Evolutionary conservation across 2,329 filamentous ascomycete species (phyloP).

Genomic region (Oidium heveae): DNA sequence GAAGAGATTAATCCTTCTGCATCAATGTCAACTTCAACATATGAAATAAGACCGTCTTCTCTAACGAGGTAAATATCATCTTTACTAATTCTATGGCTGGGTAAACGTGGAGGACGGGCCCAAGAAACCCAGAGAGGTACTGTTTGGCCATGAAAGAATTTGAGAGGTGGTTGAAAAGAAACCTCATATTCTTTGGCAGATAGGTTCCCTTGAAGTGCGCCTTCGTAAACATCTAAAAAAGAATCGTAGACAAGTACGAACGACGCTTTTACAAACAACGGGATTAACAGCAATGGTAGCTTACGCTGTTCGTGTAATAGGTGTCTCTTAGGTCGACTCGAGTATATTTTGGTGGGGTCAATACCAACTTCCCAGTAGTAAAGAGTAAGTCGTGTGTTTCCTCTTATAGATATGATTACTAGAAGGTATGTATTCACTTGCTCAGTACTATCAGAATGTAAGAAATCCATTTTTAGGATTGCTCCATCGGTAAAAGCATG

Average conservation of each 20-base stretch:
- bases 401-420: conserved; percentile 27
- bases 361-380: conserved; percentile 35
- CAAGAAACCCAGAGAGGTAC: conserved; percentile 57
- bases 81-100: conserved; percentile 33
- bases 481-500: conserved; percentile 30
- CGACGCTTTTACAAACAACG: conserved; percentile 41
- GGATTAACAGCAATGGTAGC: conserved; percentile 45
- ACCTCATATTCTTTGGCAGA: conserved; percentile 22
- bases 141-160: conserved; percentile 21
- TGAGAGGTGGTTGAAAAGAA: conserved; percentile 17
- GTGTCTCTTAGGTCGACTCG: conserved; percentile 23
- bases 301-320: conserved; percentile 24
- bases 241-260: conserved; percentile 42
- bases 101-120: conserved; percentile 45
- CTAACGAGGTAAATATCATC: conserved; percentile 71
- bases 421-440: conserved; percentile 52
- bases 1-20: conserved; percentile 26
- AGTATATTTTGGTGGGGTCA: conserved; percentile 20
- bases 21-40: conserved; percentile 37
- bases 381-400: conserved; percentile 25
- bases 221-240: conserved; percentile 29
- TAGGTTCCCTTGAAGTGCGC: conserved; percentile 26
- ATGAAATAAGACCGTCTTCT: conserved; percentile 63
- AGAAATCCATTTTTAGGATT: conserved; percentile 72
- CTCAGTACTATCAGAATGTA: conserved; percentile 43